Evolutionary conservation across 371 early-diverging fungal species (phyloP).

Genomic region (Mortierella sp.): DNA sequence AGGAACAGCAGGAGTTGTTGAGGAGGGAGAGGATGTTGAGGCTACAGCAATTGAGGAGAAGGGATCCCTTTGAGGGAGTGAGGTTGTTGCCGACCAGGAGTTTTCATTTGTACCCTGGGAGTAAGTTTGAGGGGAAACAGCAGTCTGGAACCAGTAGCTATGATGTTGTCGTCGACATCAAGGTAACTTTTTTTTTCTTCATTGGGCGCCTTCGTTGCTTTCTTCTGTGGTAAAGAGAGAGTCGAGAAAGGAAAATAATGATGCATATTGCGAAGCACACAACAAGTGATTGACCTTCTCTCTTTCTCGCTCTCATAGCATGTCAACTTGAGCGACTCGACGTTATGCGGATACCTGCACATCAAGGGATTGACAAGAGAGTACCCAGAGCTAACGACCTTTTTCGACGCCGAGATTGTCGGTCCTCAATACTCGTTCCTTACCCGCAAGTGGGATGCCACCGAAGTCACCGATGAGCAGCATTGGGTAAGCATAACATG

Average conservation of each 20-base stretch:
- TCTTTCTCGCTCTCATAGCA: conserved; percentile 60
- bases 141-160: conserved; percentile 74
- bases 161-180: conserved; percentile 79
- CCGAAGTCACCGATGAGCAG: conserved; percentile 74
- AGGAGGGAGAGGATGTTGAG: background rate
- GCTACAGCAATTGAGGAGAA: background rate
- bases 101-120: conserved; percentile 71
- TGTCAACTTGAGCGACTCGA: conserved; percentile 78
- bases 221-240: background rate
- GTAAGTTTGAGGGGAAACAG: conserved; percentile 79
- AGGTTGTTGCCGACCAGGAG: conserved; percentile 8
- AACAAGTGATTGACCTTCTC: background rate
- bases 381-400: conserved; percentile 84
- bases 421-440: conserved; percentile 82
- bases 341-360: conserved; percentile 82
- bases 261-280: background rate
- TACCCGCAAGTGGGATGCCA: conserved; percentile 89
- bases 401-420: conserved; percentile 89
- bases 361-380: conserved; percentile 86
- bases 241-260: background rate
- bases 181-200: conserved; percentile 61
- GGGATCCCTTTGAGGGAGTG: conserved; percentile 11
- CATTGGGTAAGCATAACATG: conserved; percentile 80
- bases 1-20: background rate
- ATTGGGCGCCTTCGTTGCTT: background rate